These are phyloP conservation scores for Dendrobium officinale DNA, from an alignment of 106 monocot genomes.

Conservation along the genomic window DNA sequence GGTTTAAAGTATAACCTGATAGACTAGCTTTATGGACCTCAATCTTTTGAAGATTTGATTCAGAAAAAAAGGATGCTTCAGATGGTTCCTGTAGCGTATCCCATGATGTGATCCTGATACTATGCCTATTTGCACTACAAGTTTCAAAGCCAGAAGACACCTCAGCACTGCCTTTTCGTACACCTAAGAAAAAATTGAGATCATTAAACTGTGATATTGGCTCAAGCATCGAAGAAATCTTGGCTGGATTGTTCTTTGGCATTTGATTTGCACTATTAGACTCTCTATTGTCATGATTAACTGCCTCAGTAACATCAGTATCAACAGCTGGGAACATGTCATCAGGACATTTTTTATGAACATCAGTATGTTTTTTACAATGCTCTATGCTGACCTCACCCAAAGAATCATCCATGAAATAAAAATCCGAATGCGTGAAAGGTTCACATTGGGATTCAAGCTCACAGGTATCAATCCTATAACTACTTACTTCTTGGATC, in stretches of 20 bases:
- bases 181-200: slow-evolving; percentile 62
- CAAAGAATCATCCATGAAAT: slow-evolving; percentile 41
- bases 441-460: slow-evolving; percentile 14
- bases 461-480: slow-evolving; percentile 13
- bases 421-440: slow-evolving; percentile 15
- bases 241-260: slow-evolving; percentile 20
- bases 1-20: slow-evolving; percentile 29
- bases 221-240: slow-evolving; percentile 36
- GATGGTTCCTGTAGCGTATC: slow-evolving; percentile 17
- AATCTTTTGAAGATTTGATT: slow-evolving; percentile 16
- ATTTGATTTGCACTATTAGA: slow-evolving; percentile 5
- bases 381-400: slow-evolving; percentile 17
- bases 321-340: slow-evolving; percentile 11
- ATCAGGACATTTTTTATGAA: slow-evolving; percentile 11
- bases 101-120: slow-evolving; percentile 5
- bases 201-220: slow-evolving; percentile 56
- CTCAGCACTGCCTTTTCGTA: slow-evolving; percentile 30
- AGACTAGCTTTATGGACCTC: slow-evolving; percentile 41
- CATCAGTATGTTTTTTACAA: slow-evolving; percentile 13
- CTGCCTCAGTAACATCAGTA: slow-evolving; percentile 10
- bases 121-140: slow-evolving; percentile 6
- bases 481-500: slow-evolving; percentile 28
- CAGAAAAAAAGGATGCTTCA: slow-evolving; percentile 8
- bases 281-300: slow-evolving; percentile 9
- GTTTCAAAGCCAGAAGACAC: slow-evolving; percentile 8